Evolutionary conservation across 495 filamentous ascomycete species (phyloP).

Genomic region (Aspergillus indologenus): DNA sequence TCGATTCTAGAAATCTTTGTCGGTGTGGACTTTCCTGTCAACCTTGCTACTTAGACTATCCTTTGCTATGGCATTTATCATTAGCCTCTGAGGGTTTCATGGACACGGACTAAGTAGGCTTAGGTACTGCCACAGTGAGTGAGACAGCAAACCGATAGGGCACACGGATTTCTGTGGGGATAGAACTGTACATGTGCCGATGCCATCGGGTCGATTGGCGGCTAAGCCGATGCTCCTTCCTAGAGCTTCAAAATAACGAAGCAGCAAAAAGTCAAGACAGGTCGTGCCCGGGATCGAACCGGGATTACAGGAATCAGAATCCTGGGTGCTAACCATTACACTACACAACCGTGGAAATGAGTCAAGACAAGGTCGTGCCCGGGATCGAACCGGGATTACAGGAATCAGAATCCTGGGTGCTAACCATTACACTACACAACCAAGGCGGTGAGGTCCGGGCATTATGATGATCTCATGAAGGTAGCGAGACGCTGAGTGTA

Average conservation of each 20-base stretch:
- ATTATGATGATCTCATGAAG: not conserved
- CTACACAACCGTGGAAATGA: too few species aligned
- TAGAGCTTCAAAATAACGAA: too few species aligned
- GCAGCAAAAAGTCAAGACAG: slow-evolving; percentile 5
- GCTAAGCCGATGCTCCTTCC: too few species aligned
- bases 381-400: slow-evolving; percentile 40
- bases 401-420: slow-evolving; percentile 40
- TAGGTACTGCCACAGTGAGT: too few species aligned
- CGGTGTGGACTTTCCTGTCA: slow-evolving; percentile 9
- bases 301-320: slow-evolving; percentile 41
- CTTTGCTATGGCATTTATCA: not conserved
- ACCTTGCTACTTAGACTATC: not conserved
- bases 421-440: slow-evolving; percentile 34
- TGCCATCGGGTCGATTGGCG: too few species aligned
- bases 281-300: slow-evolving; percentile 43
- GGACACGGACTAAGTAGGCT: not conserved
- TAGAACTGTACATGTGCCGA: too few species aligned
- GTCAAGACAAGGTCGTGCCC: slow-evolving; percentile 31
- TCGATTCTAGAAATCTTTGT: slow-evolving; percentile 10
- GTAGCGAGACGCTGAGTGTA: too few species aligned
- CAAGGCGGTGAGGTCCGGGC: not conserved
- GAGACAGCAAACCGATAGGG: too few species aligned
- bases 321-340: slow-evolving; percentile 32
- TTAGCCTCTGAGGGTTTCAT: not conserved
- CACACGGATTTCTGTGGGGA: too few species aligned